Evolutionary conservation across 768 basidiomycete genomes (phyloP).

Genomic region (Lentinula aciculospora): DNA sequence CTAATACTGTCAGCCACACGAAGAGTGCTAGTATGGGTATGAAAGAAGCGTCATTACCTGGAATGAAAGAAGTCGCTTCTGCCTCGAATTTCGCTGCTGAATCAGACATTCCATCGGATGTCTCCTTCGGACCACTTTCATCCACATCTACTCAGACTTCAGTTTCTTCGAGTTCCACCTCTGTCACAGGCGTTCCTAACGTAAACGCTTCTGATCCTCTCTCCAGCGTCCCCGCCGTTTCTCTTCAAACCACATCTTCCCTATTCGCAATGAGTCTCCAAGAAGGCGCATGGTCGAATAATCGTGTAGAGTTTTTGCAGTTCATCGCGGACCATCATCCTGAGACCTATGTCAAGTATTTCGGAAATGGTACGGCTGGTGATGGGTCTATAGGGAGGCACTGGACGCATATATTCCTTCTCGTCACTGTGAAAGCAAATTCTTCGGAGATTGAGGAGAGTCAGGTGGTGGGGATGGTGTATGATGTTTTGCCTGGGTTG

Average conservation of each 20-base stretch:
- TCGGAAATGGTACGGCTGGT: background rate
- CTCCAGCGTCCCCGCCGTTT: background rate
- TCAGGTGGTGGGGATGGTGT: background rate
- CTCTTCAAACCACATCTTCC: background rate
- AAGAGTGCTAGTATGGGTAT: background rate
- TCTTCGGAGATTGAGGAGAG: background rate
- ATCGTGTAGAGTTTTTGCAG: background rate
- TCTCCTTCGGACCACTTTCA: background rate
- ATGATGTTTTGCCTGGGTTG: background rate
- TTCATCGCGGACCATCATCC: background rate
- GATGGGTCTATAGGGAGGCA: background rate
- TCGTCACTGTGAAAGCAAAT: background rate
- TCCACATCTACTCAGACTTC: background rate
- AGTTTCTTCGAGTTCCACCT: background rate
- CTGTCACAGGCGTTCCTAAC: background rate
- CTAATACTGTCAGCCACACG: background rate
- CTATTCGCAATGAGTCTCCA: background rate
- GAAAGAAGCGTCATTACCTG: background rate
- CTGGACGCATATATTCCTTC: background rate
- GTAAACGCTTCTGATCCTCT: background rate
- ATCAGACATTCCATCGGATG: background rate
- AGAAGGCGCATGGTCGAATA: constrained; percentile 2
- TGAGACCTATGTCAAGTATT: background rate
- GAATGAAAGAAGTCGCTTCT: background rate
- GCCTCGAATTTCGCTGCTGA: background rate